Conservation (phyloP, 2,329 filamentous ascomycete species). For the Lasiodiplodia theobromae region DNA sequence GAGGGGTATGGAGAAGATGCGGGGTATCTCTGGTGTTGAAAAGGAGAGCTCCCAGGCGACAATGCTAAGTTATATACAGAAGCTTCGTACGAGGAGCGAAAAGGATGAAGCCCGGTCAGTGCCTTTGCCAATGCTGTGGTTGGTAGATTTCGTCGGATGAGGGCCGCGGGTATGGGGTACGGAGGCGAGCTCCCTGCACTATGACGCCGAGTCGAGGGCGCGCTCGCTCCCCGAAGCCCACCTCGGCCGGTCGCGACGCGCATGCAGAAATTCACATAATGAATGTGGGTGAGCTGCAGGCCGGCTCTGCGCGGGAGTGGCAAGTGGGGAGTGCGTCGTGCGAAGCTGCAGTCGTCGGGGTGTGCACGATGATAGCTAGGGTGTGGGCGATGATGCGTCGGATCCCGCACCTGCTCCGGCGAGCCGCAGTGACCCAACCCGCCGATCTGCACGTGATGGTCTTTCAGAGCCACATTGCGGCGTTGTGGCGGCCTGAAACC, state of each 20-base stretch:
- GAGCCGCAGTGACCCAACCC: background rate
- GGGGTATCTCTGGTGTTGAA: constrained; percentile 17
- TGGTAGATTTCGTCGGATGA: constrained; percentile 25
- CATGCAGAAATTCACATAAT: background rate
- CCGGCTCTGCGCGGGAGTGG: background rate
- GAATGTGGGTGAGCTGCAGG: background rate
- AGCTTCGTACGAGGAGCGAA: constrained; percentile 18
- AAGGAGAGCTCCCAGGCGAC: background rate
- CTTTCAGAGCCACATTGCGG: background rate
- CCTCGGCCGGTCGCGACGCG: background rate
- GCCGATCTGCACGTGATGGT: background rate
- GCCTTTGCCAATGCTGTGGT: constrained; percentile 1
- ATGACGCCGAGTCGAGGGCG: constrained; percentile 3
- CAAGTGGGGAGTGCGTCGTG: background rate
- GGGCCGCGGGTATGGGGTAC: constrained; percentile 27
- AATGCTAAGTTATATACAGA: background rate
- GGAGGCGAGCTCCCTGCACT: constrained; percentile 9
- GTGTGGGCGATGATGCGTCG: background rate
- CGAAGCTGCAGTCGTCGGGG: background rate
- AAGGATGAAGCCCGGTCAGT: background rate
- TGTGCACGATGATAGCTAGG: background rate
- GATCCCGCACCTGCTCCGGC: constrained; percentile 19
- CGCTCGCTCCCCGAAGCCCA: background rate
- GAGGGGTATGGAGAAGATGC: background rate
- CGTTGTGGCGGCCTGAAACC: no score